Percentiles rank a stretch among this genome's conserved stretches.
Evolutionary conservation across 75 land plant genomes (phyloP).

Genomic region (Ceratopteris richardii): DNA sequence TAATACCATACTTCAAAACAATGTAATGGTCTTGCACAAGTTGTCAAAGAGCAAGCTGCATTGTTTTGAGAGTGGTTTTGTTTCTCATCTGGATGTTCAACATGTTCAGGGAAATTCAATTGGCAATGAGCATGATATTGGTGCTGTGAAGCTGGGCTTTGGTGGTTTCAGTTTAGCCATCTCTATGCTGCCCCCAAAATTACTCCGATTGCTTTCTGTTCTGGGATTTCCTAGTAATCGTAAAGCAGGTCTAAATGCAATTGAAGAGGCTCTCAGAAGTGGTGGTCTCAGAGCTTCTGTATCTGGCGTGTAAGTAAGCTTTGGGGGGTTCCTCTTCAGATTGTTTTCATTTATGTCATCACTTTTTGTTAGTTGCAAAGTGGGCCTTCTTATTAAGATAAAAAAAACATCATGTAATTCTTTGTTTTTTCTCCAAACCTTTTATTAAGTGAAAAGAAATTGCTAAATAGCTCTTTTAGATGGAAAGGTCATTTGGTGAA

Average conservation of each 20-base stretch:
- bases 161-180: conserved; percentile 41
- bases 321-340: too few relatives aligned
- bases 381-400: too few relatives aligned
- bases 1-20: conserved; percentile 19
- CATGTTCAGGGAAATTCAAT: conserved; percentile 15
- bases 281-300: conserved; percentile 40
- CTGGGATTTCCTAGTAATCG: conserved; percentile 35
- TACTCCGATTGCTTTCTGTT: conserved; percentile 33
- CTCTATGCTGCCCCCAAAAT: conserved; percentile 31
- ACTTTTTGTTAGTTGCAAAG: too few relatives aligned
- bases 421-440: too few relatives aligned
- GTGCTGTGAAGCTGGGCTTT: conserved; percentile 38
- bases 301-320: conserved; percentile 31
- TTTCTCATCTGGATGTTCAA: too few relatives aligned
- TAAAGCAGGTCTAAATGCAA: conserved; percentile 22
- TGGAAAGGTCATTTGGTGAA: too few relatives aligned
- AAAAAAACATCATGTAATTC: too few relatives aligned
- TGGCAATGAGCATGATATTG: conserved; percentile 31
- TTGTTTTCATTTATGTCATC: too few relatives aligned
- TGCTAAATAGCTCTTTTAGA: too few relatives aligned
- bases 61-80: too few relatives aligned
- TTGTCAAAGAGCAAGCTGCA: too few relatives aligned
- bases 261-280: conserved; percentile 29
- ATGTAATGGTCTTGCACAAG: conserved; percentile 3
- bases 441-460: too few relatives aligned